These are phyloP conservation scores for Macrolepiota albuminosa DNA, from an alignment of 768 basidiomycete species.

Conservation along the genomic window DNA sequence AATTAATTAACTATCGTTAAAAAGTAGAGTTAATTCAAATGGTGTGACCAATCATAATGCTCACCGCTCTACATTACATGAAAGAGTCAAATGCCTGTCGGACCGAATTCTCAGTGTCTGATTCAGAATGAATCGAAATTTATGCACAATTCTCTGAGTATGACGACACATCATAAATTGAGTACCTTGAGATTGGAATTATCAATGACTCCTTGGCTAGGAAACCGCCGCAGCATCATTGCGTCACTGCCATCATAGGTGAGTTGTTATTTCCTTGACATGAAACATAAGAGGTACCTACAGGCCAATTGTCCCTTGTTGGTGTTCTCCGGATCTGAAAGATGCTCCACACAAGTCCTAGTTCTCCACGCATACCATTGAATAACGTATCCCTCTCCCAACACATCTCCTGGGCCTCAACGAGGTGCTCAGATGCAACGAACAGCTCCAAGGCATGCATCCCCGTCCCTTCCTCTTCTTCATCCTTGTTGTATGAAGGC, in stretches of 20 bases:
- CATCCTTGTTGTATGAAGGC: conserved; percentile 18
- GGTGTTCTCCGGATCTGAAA: conserved; percentile 83
- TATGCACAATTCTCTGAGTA: conserved; percentile 18
- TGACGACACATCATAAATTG: neutral
- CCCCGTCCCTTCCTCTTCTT: conserved; percentile 28
- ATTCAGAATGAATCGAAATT: too few species aligned
- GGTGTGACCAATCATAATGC: too few species aligned
- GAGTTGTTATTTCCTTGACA: neutral
- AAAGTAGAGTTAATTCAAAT: too few species aligned
- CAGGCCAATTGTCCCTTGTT: conserved; percentile 19
- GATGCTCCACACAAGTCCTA: conserved; percentile 87
- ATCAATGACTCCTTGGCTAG: conserved; percentile 62
- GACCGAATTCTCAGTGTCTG: too few species aligned
- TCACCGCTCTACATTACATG: too few species aligned
- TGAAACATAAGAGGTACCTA: conserved; percentile 13
- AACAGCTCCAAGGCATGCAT: conserved; percentile 27
- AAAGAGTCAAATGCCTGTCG: too few species aligned
- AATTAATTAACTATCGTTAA: too few species aligned
- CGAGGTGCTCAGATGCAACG: conserved; percentile 31
- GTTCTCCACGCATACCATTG: conserved; percentile 67
- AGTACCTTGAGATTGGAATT: conserved; percentile 59
- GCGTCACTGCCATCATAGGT: conserved; percentile 60
- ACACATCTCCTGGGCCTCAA: conserved; percentile 15
- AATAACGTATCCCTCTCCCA: conserved; percentile 51
- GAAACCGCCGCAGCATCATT: conserved; percentile 33